phyloP scores from a whole-genome alignment of 179 eudicot species.

The Amaranthus tricolor region DNA sequence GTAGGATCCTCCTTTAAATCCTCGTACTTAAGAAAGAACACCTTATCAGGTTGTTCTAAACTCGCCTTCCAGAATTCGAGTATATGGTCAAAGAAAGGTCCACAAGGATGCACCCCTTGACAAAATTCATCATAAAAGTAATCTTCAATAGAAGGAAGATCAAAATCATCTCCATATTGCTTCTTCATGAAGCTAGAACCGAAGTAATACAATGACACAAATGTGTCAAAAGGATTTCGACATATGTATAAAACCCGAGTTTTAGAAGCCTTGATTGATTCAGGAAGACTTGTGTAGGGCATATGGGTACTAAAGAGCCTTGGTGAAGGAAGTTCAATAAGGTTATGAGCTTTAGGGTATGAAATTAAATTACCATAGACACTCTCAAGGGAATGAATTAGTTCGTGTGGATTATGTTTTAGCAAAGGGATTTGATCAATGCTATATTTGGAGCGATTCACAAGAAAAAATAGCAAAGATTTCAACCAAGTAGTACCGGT shows the following conservation, averaged over 20 bases:
- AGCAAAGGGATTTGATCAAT: constrained; percentile 20
- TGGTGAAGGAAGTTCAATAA: not conserved
- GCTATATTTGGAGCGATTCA: constrained; percentile 16
- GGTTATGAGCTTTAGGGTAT: not conserved
- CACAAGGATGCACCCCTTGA: not conserved
- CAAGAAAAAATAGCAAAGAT: constrained; percentile 17
- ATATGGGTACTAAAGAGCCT: not conserved
- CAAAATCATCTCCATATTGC: not conserved
- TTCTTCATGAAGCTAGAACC: not conserved
- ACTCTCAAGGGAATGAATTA: constrained; percentile 30
- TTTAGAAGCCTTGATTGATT: constrained; percentile 1
- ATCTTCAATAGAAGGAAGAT: constrained; percentile 1
- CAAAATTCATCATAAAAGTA: constrained; percentile 1
- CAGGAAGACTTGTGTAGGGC: constrained; percentile 18
- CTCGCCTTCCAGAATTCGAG: constrained; percentile 10
- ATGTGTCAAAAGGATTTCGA: not conserved
- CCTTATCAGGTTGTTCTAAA: constrained; percentile 17
- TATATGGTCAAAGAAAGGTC: constrained; percentile 7
- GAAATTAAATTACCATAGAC: not conserved
- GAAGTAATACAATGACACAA: not conserved
- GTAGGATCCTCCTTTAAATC: constrained; percentile 10
- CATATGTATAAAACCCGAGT: not conserved
- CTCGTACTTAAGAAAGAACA: constrained; percentile 14
- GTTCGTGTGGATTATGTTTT: constrained; percentile 30
- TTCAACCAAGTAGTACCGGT: constrained; percentile 29